Base-by-base conservation (phyloP, 352 stramenopile genomes). In the Halophytophthora polymorphica region DNA sequence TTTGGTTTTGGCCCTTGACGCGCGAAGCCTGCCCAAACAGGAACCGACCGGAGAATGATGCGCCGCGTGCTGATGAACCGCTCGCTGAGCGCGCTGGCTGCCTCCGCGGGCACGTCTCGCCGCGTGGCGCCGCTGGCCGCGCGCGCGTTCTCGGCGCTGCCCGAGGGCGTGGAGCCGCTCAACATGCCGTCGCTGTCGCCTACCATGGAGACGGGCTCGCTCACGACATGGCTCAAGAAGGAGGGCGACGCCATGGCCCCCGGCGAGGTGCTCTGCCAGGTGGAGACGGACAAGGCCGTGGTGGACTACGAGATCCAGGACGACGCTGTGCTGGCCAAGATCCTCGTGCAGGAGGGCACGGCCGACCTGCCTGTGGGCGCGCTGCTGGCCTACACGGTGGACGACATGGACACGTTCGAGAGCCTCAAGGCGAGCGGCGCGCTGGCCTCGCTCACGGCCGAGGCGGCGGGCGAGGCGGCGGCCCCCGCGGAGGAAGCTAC, bases 261-360 rank as follows among this genome's bases (percentile, higher is more conserved):
- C 0, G 96, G 96, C 33, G 90, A 98, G 66, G 86, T 98, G 19
- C 68, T 99, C 22, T 98, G 90, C 67, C 86, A 98, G 51, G 93
- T 99, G 51, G 96, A 99, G 73, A 99, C 97, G 13, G 97, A 99
- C 81, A 99, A 99, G 77, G 96, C 97, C 28, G 96, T 96, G 18
- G 96, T 99, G 37, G 96, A 98, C 73, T 99, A 98, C 68, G 97
- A 99, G 77, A 92, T 97, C 42, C 89, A 98, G 74, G 96, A 99
- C 71, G 96, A 99, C n/a, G 85, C 75, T 14, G 74, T 98, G 35
- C 64, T 99, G 47, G 96, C 93, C 37, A 97, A 96, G 71, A 98
- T 99, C 64, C 65, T 98, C 47, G 83, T 95, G 2, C 58, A 76
- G 11, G 83, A 86, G 19, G 95, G 93, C n/a, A 55, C 82, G 0